Evolutionary conservation across 768 basidiomycete species (phyloP).

Genomic region (Tulasnella calospora): DNA sequence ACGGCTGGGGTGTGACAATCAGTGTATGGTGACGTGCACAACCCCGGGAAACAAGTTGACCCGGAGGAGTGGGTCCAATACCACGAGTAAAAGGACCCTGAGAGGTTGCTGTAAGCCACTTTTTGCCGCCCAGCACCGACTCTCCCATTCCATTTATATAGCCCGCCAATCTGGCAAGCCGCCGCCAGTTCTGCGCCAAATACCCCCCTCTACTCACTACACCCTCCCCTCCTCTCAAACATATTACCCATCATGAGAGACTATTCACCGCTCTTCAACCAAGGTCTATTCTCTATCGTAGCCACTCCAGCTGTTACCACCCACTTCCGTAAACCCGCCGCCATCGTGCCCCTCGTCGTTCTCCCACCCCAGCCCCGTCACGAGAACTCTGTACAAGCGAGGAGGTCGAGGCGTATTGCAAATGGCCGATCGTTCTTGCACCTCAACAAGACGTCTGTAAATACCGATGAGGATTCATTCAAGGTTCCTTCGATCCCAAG

Average conservation of each 20-base stretch:
- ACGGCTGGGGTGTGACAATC: neutral
- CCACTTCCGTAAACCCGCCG: neutral
- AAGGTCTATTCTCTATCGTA: constrained; percentile 22
- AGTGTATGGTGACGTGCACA: neutral
- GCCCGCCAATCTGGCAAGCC: neutral
- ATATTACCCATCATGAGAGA: constrained; percentile 8
- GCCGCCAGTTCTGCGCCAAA: constrained; percentile 1
- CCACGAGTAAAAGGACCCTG: neutral
- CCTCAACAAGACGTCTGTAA: constrained; percentile 12
- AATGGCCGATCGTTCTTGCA: constrained; percentile 22
- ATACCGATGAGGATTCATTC: constrained; percentile 3
- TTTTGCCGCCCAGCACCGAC: constrained; percentile 5
- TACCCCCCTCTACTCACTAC: neutral
- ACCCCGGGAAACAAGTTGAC: neutral
- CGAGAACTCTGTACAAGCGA: neutral
- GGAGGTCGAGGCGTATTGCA: neutral
- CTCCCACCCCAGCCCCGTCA: neutral
- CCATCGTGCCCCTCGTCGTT: constrained; percentile 10
- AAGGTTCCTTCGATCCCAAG: neutral
- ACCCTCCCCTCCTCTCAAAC: neutral
- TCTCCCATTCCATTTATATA: neutral
- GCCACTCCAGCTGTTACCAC: neutral
- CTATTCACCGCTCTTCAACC: constrained; percentile 28
- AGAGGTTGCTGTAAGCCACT: neutral
- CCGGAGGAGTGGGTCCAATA: neutral